Percentiles rank a stretch among this genome's conserved stretches.
Evolutionary conservation across 176 grass and related monocot genomes (phyloP).

Genomic region (Musa acuminata): DNA sequence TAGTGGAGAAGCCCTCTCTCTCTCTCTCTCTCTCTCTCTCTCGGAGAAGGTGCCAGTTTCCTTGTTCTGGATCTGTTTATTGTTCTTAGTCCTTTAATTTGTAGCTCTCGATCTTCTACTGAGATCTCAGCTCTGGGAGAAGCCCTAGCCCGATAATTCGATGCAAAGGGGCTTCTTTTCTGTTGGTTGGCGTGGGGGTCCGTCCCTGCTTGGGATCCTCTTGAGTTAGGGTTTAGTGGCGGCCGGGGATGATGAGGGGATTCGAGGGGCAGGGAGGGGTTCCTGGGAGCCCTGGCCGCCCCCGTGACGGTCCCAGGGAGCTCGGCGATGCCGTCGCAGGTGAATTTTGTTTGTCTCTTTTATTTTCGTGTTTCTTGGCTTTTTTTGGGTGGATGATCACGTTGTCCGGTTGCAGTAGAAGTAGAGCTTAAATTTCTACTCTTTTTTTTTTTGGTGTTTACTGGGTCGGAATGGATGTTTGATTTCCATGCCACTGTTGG

Average conservation of each 20-base stretch:
- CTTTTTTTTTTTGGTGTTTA: background rate
- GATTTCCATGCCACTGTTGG: background rate
- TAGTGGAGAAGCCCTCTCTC: background rate
- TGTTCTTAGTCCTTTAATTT: background rate
- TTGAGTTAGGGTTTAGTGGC: background rate
- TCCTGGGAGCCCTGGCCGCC: background rate
- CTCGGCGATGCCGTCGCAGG: background rate
- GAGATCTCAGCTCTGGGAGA: background rate
- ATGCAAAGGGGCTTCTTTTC: background rate
- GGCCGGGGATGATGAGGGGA: background rate
- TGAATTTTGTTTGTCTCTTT: background rate
- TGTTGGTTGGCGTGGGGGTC: background rate
- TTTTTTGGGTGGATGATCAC: background rate
- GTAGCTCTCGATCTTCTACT: background rate
- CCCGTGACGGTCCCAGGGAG: background rate
- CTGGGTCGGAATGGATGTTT: background rate
- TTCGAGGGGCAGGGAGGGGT: background rate
- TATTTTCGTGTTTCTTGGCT: background rate
- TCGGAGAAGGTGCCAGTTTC: background rate
- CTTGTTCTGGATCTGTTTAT: background rate
- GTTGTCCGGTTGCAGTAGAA: background rate
- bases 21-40: background rate
- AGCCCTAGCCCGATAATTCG: background rate
- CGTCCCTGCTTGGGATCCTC: background rate
- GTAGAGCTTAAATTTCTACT: background rate